phyloP scores from a whole-genome alignment of 164 flowering plant genomes.

The Protea cynaroides region DNA sequence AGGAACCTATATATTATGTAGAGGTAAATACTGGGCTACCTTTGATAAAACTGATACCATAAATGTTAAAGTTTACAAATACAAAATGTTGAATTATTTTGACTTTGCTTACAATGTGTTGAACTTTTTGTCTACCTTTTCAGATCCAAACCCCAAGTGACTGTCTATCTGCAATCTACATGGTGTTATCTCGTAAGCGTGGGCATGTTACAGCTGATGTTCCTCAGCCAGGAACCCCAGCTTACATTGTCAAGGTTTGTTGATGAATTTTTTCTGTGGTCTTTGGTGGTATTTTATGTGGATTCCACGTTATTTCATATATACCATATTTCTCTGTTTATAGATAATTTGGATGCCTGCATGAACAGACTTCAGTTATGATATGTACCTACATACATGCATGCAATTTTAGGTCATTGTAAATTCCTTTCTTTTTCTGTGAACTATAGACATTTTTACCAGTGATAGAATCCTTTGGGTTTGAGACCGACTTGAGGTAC shows the following conservation, averaged over 20 bases:
- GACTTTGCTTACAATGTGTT: too few species aligned
- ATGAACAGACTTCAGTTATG: too few species aligned
- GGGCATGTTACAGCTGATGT: constrained; percentile 97
- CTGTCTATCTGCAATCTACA: constrained; percentile 95
- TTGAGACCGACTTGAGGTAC: constrained; percentile 94
- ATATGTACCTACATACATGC: background rate
- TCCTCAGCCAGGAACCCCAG: constrained; percentile 97
- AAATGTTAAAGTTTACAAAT: background rate
- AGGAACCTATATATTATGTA: constrained; percentile 97
- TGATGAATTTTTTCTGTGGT: background rate
- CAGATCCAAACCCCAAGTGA: constrained; percentile 99
- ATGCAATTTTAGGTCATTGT: background rate
- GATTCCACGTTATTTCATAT: background rate
- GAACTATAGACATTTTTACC: constrained; percentile 84
- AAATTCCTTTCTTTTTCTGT: constrained; percentile 4
- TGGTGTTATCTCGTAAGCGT: constrained; percentile 93
- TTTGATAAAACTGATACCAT: background rate
- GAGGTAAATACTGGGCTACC: constrained; percentile 44
- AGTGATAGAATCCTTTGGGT: constrained; percentile 96
- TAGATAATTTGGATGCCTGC: too few species aligned
- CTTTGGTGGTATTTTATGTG: background rate
- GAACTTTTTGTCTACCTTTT: constrained; percentile 12
- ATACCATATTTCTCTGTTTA: too few species aligned
- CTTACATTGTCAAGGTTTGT: constrained; percentile 93
- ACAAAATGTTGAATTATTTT: too few species aligned